These are phyloP conservation scores for Apophysomyces elegans DNA, from an alignment of 371 early-diverging fungal species.

Conservation along the genomic window DNA sequence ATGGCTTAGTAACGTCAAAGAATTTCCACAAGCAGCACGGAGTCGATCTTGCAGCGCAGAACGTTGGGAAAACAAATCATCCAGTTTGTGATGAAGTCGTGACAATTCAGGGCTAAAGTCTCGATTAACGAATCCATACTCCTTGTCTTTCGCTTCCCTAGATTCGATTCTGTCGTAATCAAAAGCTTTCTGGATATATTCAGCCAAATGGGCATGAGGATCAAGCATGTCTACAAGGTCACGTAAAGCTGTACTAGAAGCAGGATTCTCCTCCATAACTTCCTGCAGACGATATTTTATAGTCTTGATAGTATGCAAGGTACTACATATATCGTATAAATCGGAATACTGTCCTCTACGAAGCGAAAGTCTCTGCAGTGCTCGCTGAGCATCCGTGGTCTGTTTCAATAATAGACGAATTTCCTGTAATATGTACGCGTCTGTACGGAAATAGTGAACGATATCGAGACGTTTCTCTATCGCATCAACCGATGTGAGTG, in stretches of 20 bases:
- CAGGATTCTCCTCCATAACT: neutral
- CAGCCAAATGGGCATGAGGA: slow-evolving; percentile 36
- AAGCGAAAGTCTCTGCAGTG: slow-evolving; percentile 71
- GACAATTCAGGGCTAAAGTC: slow-evolving; percentile 27
- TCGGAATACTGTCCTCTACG: slow-evolving; percentile 69
- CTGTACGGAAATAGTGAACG: slow-evolving; percentile 67
- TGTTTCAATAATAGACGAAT: slow-evolving; percentile 52
- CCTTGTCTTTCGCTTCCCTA: slow-evolving; percentile 35
- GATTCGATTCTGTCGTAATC: slow-evolving; percentile 42
- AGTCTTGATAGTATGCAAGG: slow-evolving; percentile 49
- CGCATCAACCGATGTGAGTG: slow-evolving; percentile 57
- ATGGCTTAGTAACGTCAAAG: slow-evolving; percentile 36
- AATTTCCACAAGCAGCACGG: slow-evolving; percentile 40
- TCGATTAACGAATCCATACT: slow-evolving; percentile 56
- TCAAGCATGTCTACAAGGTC: slow-evolving; percentile 24
- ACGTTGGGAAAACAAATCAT: slow-evolving; percentile 26
- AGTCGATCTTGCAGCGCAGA: slow-evolving; percentile 31
- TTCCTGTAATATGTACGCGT: slow-evolving; percentile 54
- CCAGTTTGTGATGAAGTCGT: slow-evolving; percentile 33
- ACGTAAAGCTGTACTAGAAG: slow-evolving; percentile 11
- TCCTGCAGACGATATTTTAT: slow-evolving; percentile 9
- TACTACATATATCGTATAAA: slow-evolving; percentile 62
- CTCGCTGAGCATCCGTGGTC: slow-evolving; percentile 74
- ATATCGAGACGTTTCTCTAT: slow-evolving; percentile 70
- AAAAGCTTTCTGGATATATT: slow-evolving; percentile 45